A percentile compares a stretch with the other conserved stretches of the same genome.
These are phyloP conservation scores for Castanea crenata DNA, from an alignment of 306 rosid species.

Conservation along the genomic window DNA sequence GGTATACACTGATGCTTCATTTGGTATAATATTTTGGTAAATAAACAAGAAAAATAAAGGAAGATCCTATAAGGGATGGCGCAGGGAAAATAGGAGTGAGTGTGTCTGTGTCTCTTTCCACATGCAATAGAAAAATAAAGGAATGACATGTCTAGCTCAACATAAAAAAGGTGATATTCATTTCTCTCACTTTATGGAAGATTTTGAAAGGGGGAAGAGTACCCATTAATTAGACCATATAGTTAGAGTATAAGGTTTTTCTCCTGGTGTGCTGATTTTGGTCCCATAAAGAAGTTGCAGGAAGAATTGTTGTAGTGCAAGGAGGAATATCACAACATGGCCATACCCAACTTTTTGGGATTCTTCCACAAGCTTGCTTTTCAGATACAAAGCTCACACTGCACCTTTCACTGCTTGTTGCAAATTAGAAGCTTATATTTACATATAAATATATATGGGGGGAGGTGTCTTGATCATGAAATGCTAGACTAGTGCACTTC, in stretches of 20 bases:
- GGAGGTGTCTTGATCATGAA: background rate
- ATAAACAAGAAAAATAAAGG: conserved; percentile 20
- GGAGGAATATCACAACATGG: conserved; percentile 73
- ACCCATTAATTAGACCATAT: background rate
- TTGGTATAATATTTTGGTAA: background rate
- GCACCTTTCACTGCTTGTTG: conserved; percentile 16
- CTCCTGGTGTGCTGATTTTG: conserved; percentile 47
- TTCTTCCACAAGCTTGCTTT: conserved; percentile 49
- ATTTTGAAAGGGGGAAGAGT: conserved; percentile 36
- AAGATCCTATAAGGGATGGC: conserved; percentile 30
- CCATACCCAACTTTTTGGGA: conserved; percentile 48
- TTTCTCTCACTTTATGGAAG: conserved; percentile 53
- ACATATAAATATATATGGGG: too few species aligned
- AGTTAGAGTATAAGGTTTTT: conserved; percentile 12
- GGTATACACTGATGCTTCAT: conserved; percentile 7
- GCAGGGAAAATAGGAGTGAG: conserved; percentile 31
- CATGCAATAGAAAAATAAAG: conserved; percentile 35
- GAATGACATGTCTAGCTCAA: conserved; percentile 22
- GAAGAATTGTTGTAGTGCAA: conserved; percentile 60
- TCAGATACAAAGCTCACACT: conserved; percentile 15
- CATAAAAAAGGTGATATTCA: conserved; percentile 61
- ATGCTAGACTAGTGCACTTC: background rate
- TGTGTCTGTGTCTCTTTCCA: conserved; percentile 37
- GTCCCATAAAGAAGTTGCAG: conserved; percentile 86
- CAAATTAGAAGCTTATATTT: background rate